Percentiles rank a stretch among this genome's conserved stretches.
These are phyloP conservation scores for Bryum argenteum DNA, from an alignment of 225 moss, liverwort and hornwort genomes.

Conservation along the genomic window DNA sequence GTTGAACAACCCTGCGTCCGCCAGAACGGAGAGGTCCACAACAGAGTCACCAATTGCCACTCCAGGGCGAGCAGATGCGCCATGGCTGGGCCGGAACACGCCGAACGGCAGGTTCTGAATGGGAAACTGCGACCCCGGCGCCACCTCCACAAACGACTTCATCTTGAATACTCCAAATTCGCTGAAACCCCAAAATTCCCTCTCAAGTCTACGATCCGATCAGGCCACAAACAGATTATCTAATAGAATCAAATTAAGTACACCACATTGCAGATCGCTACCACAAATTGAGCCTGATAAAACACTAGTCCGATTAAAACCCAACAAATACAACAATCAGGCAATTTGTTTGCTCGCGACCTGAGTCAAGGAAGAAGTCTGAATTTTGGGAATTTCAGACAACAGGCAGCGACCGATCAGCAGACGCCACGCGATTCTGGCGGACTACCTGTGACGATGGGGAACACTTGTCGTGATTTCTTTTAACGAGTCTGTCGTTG, in stretches of 20 bases:
- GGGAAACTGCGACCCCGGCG: slow-evolving; percentile 66
- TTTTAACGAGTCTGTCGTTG: too few species aligned
- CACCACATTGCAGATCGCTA: not conserved
- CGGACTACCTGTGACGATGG: too few species aligned
- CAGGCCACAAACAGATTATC: not conserved
- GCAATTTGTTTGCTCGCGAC: too few species aligned
- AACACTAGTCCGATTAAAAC: too few species aligned
- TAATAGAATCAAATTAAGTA: not conserved
- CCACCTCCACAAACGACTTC: slow-evolving; percentile 69
- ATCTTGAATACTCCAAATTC: slow-evolving; percentile 24
- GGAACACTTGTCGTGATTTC: too few species aligned
- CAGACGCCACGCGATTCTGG: too few species aligned
- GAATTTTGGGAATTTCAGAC: too few species aligned
- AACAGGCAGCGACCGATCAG: too few species aligned
- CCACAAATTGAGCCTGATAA: not conserved
- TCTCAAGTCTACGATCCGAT: not conserved
- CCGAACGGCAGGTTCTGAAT: slow-evolving; percentile 92
- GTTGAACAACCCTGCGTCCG: slow-evolving; percentile 64
- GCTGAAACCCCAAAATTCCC: slow-evolving; percentile 26
- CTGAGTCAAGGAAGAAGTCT: too few species aligned
- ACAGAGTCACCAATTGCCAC: slow-evolving; percentile 84
- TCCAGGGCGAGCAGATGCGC: slow-evolving; percentile 62
- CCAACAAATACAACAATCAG: too few species aligned
- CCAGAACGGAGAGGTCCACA: slow-evolving; percentile 65
- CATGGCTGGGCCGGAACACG: slow-evolving; percentile 67